Evolutionary conservation across 2,329 filamentous ascomycete genomes (phyloP).

Genomic region (Sarocladiaceae sp.): DNA sequence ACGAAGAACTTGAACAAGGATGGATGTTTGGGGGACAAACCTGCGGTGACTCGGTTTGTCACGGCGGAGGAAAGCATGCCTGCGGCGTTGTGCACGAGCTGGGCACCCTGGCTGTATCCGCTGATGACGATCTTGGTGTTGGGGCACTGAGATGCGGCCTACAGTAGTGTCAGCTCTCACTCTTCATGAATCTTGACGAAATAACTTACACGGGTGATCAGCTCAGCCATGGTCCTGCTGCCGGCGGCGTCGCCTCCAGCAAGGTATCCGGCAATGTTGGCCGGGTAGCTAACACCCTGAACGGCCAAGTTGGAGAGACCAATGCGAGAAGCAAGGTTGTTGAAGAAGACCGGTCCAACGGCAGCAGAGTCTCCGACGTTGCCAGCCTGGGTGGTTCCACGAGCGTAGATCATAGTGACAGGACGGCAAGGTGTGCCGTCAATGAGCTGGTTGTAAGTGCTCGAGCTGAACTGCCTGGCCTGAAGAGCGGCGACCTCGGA

Average conservation of each 20-base stretch:
- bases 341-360: conserved; percentile 45
- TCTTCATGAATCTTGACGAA: neutral
- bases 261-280: conserved; percentile 39
- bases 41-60: conserved; percentile 22
- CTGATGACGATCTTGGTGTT: conserved; percentile 40
- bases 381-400: conserved; percentile 48
- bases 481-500: conserved; percentile 1
- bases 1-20: neutral
- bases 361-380: conserved; percentile 43
- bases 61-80: conserved; percentile 29
- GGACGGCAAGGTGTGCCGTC: conserved; percentile 10
- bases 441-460: conserved; percentile 10
- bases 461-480: conserved; percentile 7
- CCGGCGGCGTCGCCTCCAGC: conserved; percentile 40
- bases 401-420: conserved; percentile 52
- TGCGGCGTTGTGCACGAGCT: conserved; percentile 40
- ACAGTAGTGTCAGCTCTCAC: conserved; percentile 18
- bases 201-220: conserved; percentile 4
- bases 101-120: conserved; percentile 40
- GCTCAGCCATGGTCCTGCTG: conserved; percentile 33
- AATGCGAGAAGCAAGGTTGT: conserved; percentile 35
- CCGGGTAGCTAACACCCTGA: conserved; percentile 51
- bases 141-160: conserved; percentile 37
- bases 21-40: conserved; percentile 8
- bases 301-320: conserved; percentile 40